phyloP scores from a whole-genome alignment of 768 basidiomycete genomes.

The Leccinum boreale region DNA sequence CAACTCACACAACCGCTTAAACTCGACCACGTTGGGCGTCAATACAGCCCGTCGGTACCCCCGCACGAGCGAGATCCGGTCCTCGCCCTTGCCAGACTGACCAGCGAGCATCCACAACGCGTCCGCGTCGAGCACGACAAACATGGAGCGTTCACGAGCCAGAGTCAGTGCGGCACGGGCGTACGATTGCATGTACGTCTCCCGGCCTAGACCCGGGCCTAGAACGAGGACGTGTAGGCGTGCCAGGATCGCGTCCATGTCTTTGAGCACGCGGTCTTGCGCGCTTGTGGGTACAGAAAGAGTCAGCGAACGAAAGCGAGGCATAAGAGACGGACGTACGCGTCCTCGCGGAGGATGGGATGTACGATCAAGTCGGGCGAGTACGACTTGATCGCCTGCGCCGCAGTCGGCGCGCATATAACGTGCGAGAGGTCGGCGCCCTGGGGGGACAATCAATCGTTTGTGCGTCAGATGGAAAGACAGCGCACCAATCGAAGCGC shows the following conservation, averaged over 20 bases:
- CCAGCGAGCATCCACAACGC: slow-evolving; percentile 76
- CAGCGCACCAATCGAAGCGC: slow-evolving; percentile 71
- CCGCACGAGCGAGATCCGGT: slow-evolving; percentile 67
- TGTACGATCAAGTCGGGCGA: slow-evolving; percentile 98
- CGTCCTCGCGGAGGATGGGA: slow-evolving; percentile 74
- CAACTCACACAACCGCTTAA: slow-evolving; percentile 76
- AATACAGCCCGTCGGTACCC: slow-evolving; percentile 87
- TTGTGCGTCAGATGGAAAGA: background rate
- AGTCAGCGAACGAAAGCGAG: background rate
- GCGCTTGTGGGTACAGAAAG: slow-evolving; percentile 35
- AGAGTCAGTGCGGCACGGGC: slow-evolving; percentile 74
- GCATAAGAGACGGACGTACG: slow-evolving; percentile 39
- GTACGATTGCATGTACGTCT: slow-evolving; percentile 82
- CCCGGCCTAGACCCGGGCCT: slow-evolving; percentile 92
- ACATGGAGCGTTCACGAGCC: slow-evolving; percentile 75
- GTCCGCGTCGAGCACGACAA: slow-evolving; percentile 93
- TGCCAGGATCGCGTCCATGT: slow-evolving; percentile 65
- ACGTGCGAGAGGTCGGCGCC: slow-evolving; percentile 96
- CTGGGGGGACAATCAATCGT: slow-evolving; percentile 33
- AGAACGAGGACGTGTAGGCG: slow-evolving; percentile 91
- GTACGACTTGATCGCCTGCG: slow-evolving; percentile 92
- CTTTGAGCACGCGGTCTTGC: slow-evolving; percentile 43
- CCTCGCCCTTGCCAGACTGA: slow-evolving; percentile 42
- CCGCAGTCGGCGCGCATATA: slow-evolving; percentile 92
- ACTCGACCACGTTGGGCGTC: slow-evolving; percentile 94